phyloP scores from a whole-genome alignment of 148 eudicot genomes.

The Rhododendron ovatum region DNA sequence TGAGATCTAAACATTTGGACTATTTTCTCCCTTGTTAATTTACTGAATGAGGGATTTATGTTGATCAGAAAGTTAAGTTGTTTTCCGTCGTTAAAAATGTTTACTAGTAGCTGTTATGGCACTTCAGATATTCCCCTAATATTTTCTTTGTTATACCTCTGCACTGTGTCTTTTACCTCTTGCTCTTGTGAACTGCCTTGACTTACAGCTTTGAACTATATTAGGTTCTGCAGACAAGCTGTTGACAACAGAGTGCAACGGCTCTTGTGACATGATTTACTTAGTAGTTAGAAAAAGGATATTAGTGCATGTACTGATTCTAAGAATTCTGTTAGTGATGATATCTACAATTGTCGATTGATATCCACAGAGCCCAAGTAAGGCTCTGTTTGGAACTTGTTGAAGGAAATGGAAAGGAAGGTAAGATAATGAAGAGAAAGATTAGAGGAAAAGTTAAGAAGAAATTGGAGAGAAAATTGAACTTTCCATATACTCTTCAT shows the following conservation, averaged over 20 bases:
- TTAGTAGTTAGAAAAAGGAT: neutral
- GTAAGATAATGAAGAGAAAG: too few relatives aligned
- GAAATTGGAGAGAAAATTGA: too few relatives aligned
- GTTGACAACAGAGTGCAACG: neutral
- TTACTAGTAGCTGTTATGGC: neutral
- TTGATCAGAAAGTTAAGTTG: neutral
- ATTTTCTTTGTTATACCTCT: neutral
- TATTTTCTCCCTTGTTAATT: neutral
- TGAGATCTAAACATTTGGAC: neutral
- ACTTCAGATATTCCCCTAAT: neutral
- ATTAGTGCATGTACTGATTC: neutral
- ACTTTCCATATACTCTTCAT: too few relatives aligned
- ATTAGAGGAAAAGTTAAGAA: too few relatives aligned
- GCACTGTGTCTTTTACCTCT: neutral
- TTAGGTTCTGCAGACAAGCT: neutral
- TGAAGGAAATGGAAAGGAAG: too few relatives aligned
- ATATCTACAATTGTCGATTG: neutral
- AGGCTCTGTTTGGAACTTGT: too few relatives aligned
- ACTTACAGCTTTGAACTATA: neutral
- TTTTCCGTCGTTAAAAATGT: neutral
- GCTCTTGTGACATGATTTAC: neutral
- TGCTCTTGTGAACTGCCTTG: neutral
- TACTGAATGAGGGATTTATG: neutral
- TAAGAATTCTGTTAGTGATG: neutral
- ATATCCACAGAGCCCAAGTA: neutral